Evolutionary conservation across 2,329 filamentous ascomycete species (phyloP).

Genomic region (Hypoxylon sp.): DNA sequence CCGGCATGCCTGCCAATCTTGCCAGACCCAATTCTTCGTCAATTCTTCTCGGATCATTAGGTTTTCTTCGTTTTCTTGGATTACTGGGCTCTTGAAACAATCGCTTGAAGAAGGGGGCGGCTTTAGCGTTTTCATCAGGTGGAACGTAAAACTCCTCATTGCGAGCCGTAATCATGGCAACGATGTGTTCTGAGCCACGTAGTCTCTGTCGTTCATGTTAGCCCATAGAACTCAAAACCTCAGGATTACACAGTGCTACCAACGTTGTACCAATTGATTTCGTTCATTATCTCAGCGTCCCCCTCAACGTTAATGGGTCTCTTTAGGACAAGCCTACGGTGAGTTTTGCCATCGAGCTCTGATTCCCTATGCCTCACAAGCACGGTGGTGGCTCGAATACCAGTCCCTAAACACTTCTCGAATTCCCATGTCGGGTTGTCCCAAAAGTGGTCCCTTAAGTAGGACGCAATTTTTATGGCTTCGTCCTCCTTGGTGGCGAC

Average conservation of each 20-base stretch:
- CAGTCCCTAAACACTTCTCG: not conserved
- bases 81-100: not conserved
- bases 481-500: not conserved
- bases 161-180: not conserved
- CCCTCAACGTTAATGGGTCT: not conserved
- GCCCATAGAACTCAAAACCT: not conserved
- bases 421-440: not conserved
- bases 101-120: not conserved
- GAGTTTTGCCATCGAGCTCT: not conserved
- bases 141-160: not conserved
- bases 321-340: constrained; percentile 19
- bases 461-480: not conserved
- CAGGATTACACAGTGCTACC: not conserved
- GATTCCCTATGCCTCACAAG: not conserved
- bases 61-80: not conserved
- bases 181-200: constrained; percentile 14
- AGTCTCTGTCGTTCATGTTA: constrained; percentile 7
- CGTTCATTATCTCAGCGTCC: constrained; percentile 4
- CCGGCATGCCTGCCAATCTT: not conserved
- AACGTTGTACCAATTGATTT: constrained; percentile 8
- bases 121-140: not conserved
- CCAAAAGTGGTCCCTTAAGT: not conserved
- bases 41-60: not conserved
- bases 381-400: not conserved
- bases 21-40: constrained; percentile 4